phyloP scores from a whole-genome alignment of 768 basidiomycete genomes.

The Tulasnella sp. region DNA sequence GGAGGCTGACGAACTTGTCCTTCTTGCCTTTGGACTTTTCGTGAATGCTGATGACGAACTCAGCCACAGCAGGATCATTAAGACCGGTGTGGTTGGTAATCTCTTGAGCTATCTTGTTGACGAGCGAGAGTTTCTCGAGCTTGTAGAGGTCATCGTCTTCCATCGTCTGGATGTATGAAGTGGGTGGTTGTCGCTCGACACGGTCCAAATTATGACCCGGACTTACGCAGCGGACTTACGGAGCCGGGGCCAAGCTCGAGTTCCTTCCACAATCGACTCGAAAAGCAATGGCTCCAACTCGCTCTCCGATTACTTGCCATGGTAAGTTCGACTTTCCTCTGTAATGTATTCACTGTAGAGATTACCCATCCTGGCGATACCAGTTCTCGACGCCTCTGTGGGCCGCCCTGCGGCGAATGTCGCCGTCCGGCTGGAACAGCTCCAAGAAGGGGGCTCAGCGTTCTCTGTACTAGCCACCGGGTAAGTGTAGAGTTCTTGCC shows the following conservation, averaged over 20 bases:
- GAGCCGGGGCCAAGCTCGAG: too few relatives aligned
- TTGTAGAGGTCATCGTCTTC: constrained; percentile 71
- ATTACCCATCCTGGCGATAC: neutral
- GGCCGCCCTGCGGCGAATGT: constrained; percentile 82
- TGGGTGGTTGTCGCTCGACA: constrained; percentile 23
- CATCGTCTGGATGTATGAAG: constrained; percentile 20
- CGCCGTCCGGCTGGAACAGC: constrained; percentile 61
- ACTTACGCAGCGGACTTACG: neutral
- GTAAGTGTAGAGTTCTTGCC: constrained; percentile 47
- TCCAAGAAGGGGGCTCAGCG: constrained; percentile 46
- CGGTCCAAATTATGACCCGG: constrained; percentile 29
- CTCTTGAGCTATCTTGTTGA: constrained; percentile 91
- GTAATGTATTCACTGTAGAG: too few relatives aligned
- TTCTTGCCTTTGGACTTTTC: constrained; percentile 72
- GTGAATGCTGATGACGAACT: constrained; percentile 92
- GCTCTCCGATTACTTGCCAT: constrained; percentile 91
- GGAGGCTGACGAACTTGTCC: constrained; percentile 76
- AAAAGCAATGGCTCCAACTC: constrained; percentile 39
- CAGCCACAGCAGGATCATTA: constrained; percentile 91
- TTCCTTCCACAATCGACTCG: constrained; percentile 1
- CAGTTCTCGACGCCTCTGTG: constrained; percentile 84
- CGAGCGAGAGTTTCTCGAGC: constrained; percentile 89
- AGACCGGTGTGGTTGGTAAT: constrained; percentile 79
- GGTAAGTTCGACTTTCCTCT: constrained; percentile 49
- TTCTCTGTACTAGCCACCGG: constrained; percentile 63